phyloP scores from a whole-genome alignment of 2,329 filamentous ascomycete genomes.

The Cadophora malorum region DNA sequence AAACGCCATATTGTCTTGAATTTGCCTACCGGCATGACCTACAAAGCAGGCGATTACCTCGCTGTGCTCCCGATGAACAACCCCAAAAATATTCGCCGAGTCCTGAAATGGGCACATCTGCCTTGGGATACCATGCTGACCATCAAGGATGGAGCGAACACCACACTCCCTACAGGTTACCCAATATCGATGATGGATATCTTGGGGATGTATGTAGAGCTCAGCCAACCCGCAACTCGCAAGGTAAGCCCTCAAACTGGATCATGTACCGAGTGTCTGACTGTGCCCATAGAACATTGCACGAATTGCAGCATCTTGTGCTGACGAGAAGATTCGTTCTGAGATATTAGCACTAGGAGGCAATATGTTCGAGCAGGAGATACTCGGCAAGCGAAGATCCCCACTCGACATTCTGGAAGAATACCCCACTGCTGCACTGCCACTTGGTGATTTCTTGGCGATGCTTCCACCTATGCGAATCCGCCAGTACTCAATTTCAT shows the following conservation, averaged over 20 bases:
- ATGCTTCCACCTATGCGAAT: slow-evolving; percentile 80
- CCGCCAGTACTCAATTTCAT: slow-evolving; percentile 82
- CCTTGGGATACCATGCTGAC: slow-evolving; percentile 64
- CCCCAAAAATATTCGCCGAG: slow-evolving; percentile 23
- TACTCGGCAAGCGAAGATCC: slow-evolving; percentile 59
- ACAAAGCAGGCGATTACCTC: slow-evolving; percentile 30
- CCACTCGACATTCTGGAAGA: slow-evolving; percentile 73
- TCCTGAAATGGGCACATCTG: slow-evolving; percentile 57
- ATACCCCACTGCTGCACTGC: slow-evolving; percentile 63
- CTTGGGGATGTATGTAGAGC: slow-evolving; percentile 63
- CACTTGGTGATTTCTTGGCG: slow-evolving; percentile 70
- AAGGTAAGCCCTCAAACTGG: slow-evolving; percentile 43
- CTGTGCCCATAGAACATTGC: slow-evolving; percentile 49
- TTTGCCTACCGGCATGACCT: slow-evolving; percentile 25
- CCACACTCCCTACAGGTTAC: slow-evolving; percentile 50
- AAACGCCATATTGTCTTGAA: slow-evolving; percentile 65
- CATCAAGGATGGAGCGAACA: slow-evolving; percentile 48
- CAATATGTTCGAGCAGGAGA: slow-evolving; percentile 38
- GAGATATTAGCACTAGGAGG: slow-evolving; percentile 48
- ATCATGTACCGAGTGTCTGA: slow-evolving; percentile 3
- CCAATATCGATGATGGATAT: slow-evolving; percentile 60
- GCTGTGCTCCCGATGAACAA: slow-evolving; percentile 30
- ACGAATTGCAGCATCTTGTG: slow-evolving; percentile 54
- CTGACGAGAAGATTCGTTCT: slow-evolving; percentile 51
- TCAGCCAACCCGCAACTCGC: slow-evolving; percentile 62